Conservation (phyloP, 306 rosid species). For the Quercus dentata region DNA sequence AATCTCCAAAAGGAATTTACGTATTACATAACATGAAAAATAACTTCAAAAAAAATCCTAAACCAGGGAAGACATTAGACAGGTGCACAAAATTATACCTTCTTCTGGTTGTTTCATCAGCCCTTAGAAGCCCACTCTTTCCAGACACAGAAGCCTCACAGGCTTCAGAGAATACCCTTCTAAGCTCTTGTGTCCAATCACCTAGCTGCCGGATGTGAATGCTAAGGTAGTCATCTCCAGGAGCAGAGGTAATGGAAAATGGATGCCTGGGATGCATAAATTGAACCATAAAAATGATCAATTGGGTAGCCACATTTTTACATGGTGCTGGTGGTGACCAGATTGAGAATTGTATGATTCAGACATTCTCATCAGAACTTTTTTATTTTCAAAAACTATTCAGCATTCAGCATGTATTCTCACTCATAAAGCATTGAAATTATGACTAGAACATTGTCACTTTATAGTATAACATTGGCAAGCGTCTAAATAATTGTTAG, state of each 20-base stretch:
- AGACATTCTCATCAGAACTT: background rate
- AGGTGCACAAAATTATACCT: slow-evolving; percentile 39
- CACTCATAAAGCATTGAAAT: background rate
- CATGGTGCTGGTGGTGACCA: background rate
- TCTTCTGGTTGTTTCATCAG: slow-evolving; percentile 94
- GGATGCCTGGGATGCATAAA: slow-evolving; percentile 78
- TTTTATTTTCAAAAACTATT: background rate
- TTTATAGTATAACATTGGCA: background rate
- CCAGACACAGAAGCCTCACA: slow-evolving; percentile 94
- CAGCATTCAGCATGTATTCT: background rate
- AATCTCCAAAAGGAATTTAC: slow-evolving; percentile 9
- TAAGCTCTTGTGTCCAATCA: slow-evolving; percentile 98
- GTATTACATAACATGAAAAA: background rate
- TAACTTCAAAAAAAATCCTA: background rate
- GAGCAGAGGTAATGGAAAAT: slow-evolving; percentile 97
- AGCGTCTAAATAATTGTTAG: background rate
- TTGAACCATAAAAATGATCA: background rate
- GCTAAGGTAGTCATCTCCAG: slow-evolving; percentile 97
- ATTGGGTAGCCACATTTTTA: background rate
- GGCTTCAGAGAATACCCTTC: slow-evolving; percentile 84
- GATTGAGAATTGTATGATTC: background rate
- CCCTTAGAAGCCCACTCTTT: slow-evolving; percentile 95
- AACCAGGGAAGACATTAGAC: slow-evolving; percentile 9
- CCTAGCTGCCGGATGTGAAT: slow-evolving; percentile 99
- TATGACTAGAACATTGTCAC: background rate